Base-by-base conservation (phyloP, 371 early-diverging fungal species). In the Zancudomyces culisetae region DNA sequence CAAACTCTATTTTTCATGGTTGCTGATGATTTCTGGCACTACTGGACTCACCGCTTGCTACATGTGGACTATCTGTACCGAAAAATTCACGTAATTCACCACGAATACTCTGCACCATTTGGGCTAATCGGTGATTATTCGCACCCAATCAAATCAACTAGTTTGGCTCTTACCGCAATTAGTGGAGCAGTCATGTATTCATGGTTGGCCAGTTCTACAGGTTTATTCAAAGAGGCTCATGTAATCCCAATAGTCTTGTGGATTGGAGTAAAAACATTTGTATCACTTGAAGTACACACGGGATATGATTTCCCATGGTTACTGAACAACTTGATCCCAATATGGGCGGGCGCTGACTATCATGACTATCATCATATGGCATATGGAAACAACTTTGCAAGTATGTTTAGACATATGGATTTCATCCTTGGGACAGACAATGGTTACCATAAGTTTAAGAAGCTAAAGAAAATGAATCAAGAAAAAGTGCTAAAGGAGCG, bases 341-440 rank as follows among this genome's bases (percentile, higher is more conserved):
- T 64, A 55, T 64, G 64, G 64, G 64, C 64, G 8, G 63, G 63
- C 1, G 64, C 64, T 4, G 40, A 61, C 15, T 60, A 65, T 45
- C 80, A 80, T 57, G 80, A 80, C 54, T 78, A 69, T 58, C 80
- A 80, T n/a, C n/a, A n/a, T n/a, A n/a, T n/a, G n/a, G n/a, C n/a
- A n/a, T n/a, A n/a, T n/a, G n/a, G n/a, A n/a, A n/a, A n/a, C n/a
- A n/a, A n/a, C n/a, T n/a, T n/a, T n/a, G n/a, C n/a, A n/a, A n/a
- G n/a, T n/a, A n/a, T n/a, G n/a, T n/a, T n/a, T n/a, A n/a, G n/a
- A n/a, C n/a, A n/a, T n/a, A n/a, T n/a, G n/a, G n/a, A n/a, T n/a
- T n/a, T n/a, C n/a, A n/a, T n/a, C n/a, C n/a, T n/a, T n/a, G n/a
- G n/a, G n/a, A n/a, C n/a, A n/a, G n/a, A n/a, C n/a, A n/a, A n/a